Evolutionary conservation across 2,329 filamentous ascomycete genomes (phyloP), one percentile per base, ranked within the genome.

Genomic region (Neonectria ditissima): DNA sequence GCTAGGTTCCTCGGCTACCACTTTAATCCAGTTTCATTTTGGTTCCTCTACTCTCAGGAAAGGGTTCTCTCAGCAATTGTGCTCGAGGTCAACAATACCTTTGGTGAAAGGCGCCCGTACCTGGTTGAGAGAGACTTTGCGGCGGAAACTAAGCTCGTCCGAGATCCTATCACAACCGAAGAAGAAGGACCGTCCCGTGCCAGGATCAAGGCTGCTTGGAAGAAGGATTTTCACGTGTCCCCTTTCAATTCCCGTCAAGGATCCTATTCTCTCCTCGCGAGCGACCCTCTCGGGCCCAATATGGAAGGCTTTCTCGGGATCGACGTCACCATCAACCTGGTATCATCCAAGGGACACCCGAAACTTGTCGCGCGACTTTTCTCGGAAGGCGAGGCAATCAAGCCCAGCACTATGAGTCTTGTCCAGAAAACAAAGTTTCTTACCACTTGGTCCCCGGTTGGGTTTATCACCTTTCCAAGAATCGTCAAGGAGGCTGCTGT

Each of bases 21-120:
- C 22, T 93, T 92, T 78, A 94, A 93, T 69, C 91, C 91, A 0
- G 89, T 91, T 3, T 93, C 91, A 0, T 92, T 94, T 71, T 94
- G 91, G 90, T 93, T 93, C 68, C 83, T 94, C 2, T 94, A 94
- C 74, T 85, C 88, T 13, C 68, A 77, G 0, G 77, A 86, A 9
- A 84, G 84, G 61, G 77, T 83, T 6, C 80, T 94, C 14, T 84
- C 82, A 24, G 88, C 88, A 59, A 88, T 93, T 78, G 82, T 94
- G 1, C 74, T 92, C 1, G 91, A 94, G 75, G 89, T 93, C 48
- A 92, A 92, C 77, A 93, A 93, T 70, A 92, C 90, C 0, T 93
- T 92, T 72, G 90, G 87, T 52, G 91, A 94, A 76, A 83, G 89
- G 54, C 85, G 89, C 4, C 65, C 73, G 8, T 79, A 77, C 55